Evolutionary conservation across 2,329 filamentous ascomycete species (phyloP), one percentile per base, ranked within the genome.

Genomic region (Ceratocystis eucalypticola): DNA sequence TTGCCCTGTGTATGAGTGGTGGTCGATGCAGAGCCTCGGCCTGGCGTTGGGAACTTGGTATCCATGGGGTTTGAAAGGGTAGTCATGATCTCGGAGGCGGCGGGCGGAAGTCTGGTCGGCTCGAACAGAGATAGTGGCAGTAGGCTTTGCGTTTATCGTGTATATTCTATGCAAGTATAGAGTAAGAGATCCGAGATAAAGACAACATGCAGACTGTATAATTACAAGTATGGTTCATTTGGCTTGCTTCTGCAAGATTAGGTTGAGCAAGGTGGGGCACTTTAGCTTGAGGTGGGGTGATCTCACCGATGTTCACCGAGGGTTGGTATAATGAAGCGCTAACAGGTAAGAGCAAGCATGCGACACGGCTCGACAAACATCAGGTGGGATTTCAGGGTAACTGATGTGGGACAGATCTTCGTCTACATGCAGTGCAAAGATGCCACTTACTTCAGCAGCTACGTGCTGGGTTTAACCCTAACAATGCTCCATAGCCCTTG

Each of bases 1-100:
- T 81, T 82, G 70, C 82, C 80, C 71, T 89, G 85, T 2, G 75
- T 76, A 75, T 85, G 80, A 25, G 78, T 77, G 44, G 74, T 77
- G 15, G 88, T 88, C 5, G 84, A 81, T 62, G 78, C 76, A 7
- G 77, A 74, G 70, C 83, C 75, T 71, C 79, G 73, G 72, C 75
- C 73, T 5, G 82, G 77, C 59, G 77, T 78, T 12, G 84, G 82
- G 71, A 79, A 85, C n/a, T 80, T 78, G 71, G 85, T 81, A 72
- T 80, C 77, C 50, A 74, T 70, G 50, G 79, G 74, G 67, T 69
- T 72, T 68, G 65, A 62, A 46, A 53, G 48, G 28, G 25, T 50
- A 6, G 62, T 59, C 67, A 68, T 68, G 25, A 20, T 50, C 53
- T 22, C 25, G 44, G 25, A 30, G 20, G 45, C 55, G 15, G 12